Evolutionary conservation across 495 filamentous ascomycete genomes (phyloP), one percentile per base, ranked within the genome.

Genomic region (Chaetomium cochliodes): DNA sequence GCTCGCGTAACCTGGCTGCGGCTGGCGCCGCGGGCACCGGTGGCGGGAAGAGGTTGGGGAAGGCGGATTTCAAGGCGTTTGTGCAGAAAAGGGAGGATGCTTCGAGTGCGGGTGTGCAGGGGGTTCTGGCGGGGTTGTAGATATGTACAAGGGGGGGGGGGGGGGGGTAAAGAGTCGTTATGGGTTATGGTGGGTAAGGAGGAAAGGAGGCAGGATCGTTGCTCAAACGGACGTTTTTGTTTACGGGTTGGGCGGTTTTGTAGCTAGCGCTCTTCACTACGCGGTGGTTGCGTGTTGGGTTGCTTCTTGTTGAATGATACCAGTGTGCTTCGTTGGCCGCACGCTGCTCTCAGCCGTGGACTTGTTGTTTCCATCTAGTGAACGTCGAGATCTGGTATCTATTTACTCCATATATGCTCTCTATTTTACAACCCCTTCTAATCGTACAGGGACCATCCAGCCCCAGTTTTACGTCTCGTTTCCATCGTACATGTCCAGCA

Each of bases 71-170:
- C 74, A 88, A 90, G 79, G 85, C 86, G 20, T 96, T 92, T 84
- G 85, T 97, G 62, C 78, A 88, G 74, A 85, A 82, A 75, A 81
- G 93, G 65, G 93, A 96, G 75, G 93, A 97, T 77, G 87, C 85
- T 30, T 85, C 88, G 66, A 92, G 85, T 47, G 81, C 89, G 30
- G 92, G 89, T 0, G 86, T 97, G 68, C 92, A 96, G 77, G 86
- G 86, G 65, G 90, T 92, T 13, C 80, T 97, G 70, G 77, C 80
- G 20, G 72, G 80, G 26, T 71, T 83, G 65, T 82, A 64, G 74
- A 20, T 12, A 2, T 50, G 28, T 13, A 60, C 23, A n/a, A 16
- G 23, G 26, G 51, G 47, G 12, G 63, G 22, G 33, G 33, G 33
- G 7, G n/a, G n/a, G n/a, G n/a, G n/a, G n/a, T n/a, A n/a, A n/a